Conservation (phyloP, 352 stramenopile genomes). For the Blastocystis sp. region DNA sequence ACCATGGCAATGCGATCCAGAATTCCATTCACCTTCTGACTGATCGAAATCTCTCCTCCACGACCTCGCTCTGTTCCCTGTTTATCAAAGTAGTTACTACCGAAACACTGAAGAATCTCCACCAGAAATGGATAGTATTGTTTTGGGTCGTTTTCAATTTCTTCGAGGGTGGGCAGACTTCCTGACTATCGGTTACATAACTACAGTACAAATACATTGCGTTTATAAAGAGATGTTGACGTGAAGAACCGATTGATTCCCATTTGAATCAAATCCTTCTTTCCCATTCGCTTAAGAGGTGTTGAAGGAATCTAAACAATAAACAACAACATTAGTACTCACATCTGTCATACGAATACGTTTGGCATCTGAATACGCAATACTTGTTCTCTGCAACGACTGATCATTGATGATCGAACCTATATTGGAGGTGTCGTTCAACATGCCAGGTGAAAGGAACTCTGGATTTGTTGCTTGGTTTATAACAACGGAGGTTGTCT, state of each 20-base stretch:
- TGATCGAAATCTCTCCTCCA: background rate
- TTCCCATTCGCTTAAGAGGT: background rate
- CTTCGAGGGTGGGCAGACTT: background rate
- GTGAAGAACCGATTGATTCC: constrained; percentile 22
- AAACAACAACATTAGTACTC: background rate
- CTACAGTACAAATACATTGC: background rate
- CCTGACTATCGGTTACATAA: background rate
- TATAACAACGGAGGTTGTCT: background rate
- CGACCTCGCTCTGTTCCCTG: constrained; percentile 38
- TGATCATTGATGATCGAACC: background rate
- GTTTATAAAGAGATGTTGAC: background rate
- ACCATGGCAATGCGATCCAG: constrained; percentile 9
- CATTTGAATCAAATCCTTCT: constrained; percentile 9
- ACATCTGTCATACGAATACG: background rate
- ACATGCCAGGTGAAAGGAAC: background rate
- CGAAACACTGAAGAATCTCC: constrained; percentile 49
- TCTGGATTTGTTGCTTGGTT: background rate
- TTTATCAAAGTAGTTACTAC: constrained; percentile 53
- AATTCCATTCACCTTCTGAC: constrained; percentile 6
- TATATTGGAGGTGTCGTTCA: background rate
- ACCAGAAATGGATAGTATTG: constrained; percentile 16
- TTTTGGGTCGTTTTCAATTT: constrained; percentile 29
- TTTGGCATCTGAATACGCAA: background rate
- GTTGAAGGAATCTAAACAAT: background rate
- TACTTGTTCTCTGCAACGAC: background rate